Evolutionary conservation across 2,329 filamentous ascomycete species (phyloP), one percentile per base, ranked within the genome.

Genomic region (Sporothrix dimorphospora): DNA sequence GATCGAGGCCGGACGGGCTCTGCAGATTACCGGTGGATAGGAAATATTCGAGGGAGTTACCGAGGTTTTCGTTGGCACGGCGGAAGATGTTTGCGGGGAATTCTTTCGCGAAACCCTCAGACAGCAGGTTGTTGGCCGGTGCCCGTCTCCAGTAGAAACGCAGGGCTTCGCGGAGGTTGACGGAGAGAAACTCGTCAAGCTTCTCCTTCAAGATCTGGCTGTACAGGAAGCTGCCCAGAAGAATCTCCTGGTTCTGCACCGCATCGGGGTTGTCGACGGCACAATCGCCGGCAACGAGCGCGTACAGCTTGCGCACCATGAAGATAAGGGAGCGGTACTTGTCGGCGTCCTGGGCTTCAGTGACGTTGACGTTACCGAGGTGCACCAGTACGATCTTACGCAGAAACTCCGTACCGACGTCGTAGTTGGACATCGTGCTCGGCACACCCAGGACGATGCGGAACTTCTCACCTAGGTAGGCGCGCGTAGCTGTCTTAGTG

Each of bases 281-380:
- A 80, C 95, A 98, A 75, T 98, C 95, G 71, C 95, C 94, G 73
- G 94, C 94, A 9, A 96, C 95, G 66, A 99, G 85, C 16, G 94
- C 89, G 79, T 99, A 99, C 42, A 99, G 88, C 81, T 99, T 99
- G 75, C 95, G 88, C 77, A 94, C 92, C 94, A 98, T 98, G 83
- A 98, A 97, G 57, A 98, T 85, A 59, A 98, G 84, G 88, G 97
- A 90, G 76, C 92, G 91, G 83, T 97, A 98, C 82, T 99, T 99
- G 85, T 98, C 94, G 59, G 87, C 87, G 78, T 98, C 91, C 81
- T 98, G 92, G 71, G 89, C 86, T 74, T 94, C 91, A 0, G 92
- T 95, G 45, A 97, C 94, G 75, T 96, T 86, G 75, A 92, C 86
- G 76, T 94, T 94, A 72, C 95, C 95, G 21, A 99, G 85, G 83